Conservation (phyloP, 2,329 filamentous ascomycete genomes). For the Fusarium nodosum region DNA sequence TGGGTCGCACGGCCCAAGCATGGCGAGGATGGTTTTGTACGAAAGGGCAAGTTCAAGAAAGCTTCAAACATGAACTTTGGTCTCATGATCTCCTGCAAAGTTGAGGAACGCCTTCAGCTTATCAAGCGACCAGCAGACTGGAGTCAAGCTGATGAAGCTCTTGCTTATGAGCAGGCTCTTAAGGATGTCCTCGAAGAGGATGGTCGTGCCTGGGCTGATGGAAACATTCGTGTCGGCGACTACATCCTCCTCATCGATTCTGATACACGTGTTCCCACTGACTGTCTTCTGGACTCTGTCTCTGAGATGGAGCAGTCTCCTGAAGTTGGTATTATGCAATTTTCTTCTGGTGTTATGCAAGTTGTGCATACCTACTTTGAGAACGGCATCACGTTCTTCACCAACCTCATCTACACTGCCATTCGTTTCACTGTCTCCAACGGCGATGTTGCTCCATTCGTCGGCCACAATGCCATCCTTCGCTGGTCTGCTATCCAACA, state of each 20-base stretch:
- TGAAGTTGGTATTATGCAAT: slow-evolving; percentile 83
- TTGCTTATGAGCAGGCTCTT: slow-evolving; percentile 75
- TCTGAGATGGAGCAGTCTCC: slow-evolving; percentile 86
- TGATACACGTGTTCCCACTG: slow-evolving; percentile 81
- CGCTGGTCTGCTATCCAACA: slow-evolving; percentile 82
- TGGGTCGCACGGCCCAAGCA: slow-evolving; percentile 77
- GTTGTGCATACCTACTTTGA: slow-evolving; percentile 81
- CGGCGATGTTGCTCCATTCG: slow-evolving; percentile 82
- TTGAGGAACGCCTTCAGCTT: slow-evolving; percentile 75
- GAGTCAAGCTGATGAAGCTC: slow-evolving; percentile 76
- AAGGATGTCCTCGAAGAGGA: slow-evolving; percentile 76
- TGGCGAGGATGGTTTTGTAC: slow-evolving; percentile 72
- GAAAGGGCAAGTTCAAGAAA: slow-evolving; percentile 77
- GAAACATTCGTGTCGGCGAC: slow-evolving; percentile 87
- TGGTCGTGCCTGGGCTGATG: slow-evolving; percentile 82
- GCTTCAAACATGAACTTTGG: slow-evolving; percentile 81
- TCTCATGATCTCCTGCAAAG: slow-evolving; percentile 75
- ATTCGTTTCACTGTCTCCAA: slow-evolving; percentile 83
- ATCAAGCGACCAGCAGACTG: slow-evolving; percentile 71
- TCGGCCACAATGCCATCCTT: slow-evolving; percentile 83
- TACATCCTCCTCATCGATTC: slow-evolving; percentile 83
- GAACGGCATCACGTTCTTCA: slow-evolving; percentile 78
- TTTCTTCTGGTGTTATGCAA: slow-evolving; percentile 83
- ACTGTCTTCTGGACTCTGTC: slow-evolving; percentile 83
- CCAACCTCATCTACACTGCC: slow-evolving; percentile 80